phyloP scores from a whole-genome alignment of 345 rosid genomes.

The Lumnitzera racemosa region DNA sequence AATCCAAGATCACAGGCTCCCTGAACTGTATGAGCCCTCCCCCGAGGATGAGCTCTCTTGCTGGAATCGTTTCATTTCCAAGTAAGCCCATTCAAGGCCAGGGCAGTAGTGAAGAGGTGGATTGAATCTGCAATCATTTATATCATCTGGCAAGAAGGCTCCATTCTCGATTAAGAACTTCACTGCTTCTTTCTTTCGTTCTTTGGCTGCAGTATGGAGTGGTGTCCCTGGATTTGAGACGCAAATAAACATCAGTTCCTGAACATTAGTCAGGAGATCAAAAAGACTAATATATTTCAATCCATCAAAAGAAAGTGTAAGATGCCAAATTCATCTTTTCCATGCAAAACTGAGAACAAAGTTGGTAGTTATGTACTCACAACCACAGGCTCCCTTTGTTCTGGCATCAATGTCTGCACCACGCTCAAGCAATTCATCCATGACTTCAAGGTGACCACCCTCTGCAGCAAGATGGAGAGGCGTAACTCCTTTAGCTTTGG shows the following conservation, averaged over 20 bases:
- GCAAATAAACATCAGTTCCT: too few relatives aligned
- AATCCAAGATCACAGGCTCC: background rate
- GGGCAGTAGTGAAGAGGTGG: conserved; percentile 95
- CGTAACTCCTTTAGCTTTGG: conserved; percentile 77
- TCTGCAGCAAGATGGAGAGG: conserved; percentile 98
- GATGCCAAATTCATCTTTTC: too few relatives aligned
- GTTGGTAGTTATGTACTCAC: conserved; percentile 24
- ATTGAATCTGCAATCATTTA: conserved; percentile 75
- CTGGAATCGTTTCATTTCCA: conserved; percentile 60
- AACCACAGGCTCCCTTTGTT: conserved; percentile 90
- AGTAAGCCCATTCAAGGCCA: conserved; percentile 97
- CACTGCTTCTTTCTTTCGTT: conserved; percentile 74
- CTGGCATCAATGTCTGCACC: conserved; percentile 96
- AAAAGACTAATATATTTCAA: too few relatives aligned
- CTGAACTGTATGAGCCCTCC: conserved; percentile 12
- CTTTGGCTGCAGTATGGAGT: conserved; percentile 85
- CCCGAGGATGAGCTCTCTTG: conserved; percentile 7
- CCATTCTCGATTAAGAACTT: conserved; percentile 84
- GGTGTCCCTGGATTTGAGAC: conserved; percentile 65
- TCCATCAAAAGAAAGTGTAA: too few relatives aligned
- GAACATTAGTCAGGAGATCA: too few relatives aligned
- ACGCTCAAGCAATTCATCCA: conserved; percentile 88
- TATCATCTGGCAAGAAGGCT: conserved; percentile 83
- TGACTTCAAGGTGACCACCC: conserved; percentile 85
- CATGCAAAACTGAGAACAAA: too few relatives aligned